Percentiles rank a stretch among this genome's conserved stretches.
These are phyloP conservation scores for Coleophoma eucalyptorum DNA, from an alignment of 2,329 filamentous ascomycete genomes.

Conservation along the genomic window DNA sequence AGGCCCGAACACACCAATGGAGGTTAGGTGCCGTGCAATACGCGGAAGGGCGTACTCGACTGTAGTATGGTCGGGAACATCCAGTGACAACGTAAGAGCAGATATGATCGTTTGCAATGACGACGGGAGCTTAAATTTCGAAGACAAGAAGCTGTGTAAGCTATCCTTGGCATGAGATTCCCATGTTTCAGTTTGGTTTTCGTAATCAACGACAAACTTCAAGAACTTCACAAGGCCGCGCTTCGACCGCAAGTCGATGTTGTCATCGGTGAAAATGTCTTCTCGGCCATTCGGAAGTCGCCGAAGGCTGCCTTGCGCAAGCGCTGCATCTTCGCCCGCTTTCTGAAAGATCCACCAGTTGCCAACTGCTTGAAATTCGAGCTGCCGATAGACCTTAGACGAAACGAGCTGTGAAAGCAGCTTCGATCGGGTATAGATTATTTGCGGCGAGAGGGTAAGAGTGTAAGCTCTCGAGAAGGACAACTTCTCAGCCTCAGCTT, in stretches of 20 bases:
- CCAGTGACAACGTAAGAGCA: conserved; percentile 72
- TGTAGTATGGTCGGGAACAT: conserved; percentile 46
- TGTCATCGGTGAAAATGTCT: conserved; percentile 79
- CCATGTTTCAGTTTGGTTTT: conserved; percentile 58
- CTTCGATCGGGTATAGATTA: conserved; percentile 79
- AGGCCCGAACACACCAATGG: conserved; percentile 82
- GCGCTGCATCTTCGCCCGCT: conserved; percentile 9
- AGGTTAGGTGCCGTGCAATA: conserved; percentile 77
- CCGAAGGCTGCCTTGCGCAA: conserved; percentile 39
- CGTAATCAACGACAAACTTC: conserved; percentile 76
- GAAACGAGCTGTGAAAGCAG: conserved; percentile 81
- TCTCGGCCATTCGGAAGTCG: conserved; percentile 87
- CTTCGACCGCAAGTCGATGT: conserved; percentile 77
- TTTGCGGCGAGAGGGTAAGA: conserved; percentile 77
- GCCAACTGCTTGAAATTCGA: conserved; percentile 91
- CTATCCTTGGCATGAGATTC: conserved; percentile 47
- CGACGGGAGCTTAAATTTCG: conserved; percentile 64
- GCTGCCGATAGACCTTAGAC: conserved; percentile 80
- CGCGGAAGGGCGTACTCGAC: conserved; percentile 64
- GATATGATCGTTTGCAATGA: conserved; percentile 61
- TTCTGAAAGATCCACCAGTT: conserved; percentile 75
- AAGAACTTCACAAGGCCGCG: conserved; percentile 89
- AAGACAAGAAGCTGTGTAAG: conserved; percentile 55
- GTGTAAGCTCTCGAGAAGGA: conserved; percentile 72
- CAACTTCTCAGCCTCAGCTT: conserved; percentile 36